phyloP scores from a whole-genome alignment of 164 flowering plant genomes.

The Stephania japonica region DNA sequence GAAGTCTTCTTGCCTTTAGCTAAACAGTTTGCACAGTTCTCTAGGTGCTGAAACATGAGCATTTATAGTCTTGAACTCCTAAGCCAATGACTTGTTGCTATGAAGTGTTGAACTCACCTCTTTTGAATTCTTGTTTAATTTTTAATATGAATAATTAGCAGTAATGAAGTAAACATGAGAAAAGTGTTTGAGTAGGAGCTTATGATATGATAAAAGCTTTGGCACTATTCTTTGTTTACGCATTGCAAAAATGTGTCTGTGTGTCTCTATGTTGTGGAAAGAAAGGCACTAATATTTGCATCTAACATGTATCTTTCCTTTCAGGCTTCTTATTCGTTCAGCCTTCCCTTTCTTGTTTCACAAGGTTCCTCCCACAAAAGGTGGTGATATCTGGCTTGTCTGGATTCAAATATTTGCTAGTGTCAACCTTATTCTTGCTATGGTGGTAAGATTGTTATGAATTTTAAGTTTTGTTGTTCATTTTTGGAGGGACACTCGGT shows the following conservation, averaged over 20 bases:
- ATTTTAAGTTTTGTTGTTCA: neutral
- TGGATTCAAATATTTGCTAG: slow-evolving; percentile 70
- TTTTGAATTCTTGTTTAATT: too few species aligned
- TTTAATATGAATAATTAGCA: too few species aligned
- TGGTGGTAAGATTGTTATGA: slow-evolving; percentile 42
- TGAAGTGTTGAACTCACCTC: neutral
- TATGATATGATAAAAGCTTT: neutral
- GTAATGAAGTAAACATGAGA: too few species aligned
- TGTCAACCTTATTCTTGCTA: slow-evolving; percentile 56
- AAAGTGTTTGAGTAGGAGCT: neutral
- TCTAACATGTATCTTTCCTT: slow-evolving; percentile 2
- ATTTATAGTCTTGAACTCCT: neutral
- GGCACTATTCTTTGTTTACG: neutral
- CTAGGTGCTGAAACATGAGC: neutral
- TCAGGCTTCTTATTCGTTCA: slow-evolving; percentile 51
- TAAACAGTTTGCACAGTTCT: too few species aligned
- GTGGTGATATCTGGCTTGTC: slow-evolving; percentile 65
- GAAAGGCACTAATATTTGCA: too few species aligned
- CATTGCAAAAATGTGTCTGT: neutral
- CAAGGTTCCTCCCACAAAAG: slow-evolving; percentile 48
- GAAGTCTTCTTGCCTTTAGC: too few species aligned
- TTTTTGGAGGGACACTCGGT: neutral
- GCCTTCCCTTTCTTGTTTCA: slow-evolving; percentile 51
- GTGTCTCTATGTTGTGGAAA: neutral
- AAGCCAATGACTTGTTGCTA: neutral